Evolutionary conservation across 164 flowering plant species (phyloP), one percentile per base, ranked within the genome.

Genomic region (Stephania japonica): DNA sequence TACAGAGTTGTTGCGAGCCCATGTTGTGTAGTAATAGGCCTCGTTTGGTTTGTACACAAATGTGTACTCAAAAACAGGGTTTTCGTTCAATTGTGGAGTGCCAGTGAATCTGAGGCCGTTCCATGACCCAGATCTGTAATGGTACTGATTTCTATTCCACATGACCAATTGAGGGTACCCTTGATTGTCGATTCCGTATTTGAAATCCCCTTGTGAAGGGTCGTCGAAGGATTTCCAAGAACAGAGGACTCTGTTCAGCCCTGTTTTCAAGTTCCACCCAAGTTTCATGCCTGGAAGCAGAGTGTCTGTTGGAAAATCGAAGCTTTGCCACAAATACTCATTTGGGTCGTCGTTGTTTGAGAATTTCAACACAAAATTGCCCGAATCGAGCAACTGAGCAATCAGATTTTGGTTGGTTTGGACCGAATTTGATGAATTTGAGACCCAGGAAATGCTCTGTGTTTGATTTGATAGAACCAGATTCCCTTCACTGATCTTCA

Each of bases 71-170:
- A 50, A 66, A 23, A 70, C 59, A 1, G 25, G 16, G 27, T 70
- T 75, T 2, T 65, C 24, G 16, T 23, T 64, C 75, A 77, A 9
- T 12, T 26, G 23, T 1, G 80, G 80, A 1, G 41, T 6, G 1
- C 85, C 83, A 6, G 75, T 73, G 27, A 73, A 83, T 19, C 73
- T 2, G 6, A 70, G 16, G 10, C 92, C 92, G 65, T 84, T 85
- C 90, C 90, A 90, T 2, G 89, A 89, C 1, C 95, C 92, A 42
- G 83, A 81, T 42, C 90, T 76, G 56, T 77, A 85, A 10, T 13
- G 19, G 0, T 8, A 13, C 1, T 25, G 0, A 5, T 72, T 42
- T 8, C 66, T 43, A 14, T 73, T 59, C 69, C 65, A 25, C 11
- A 87, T 5, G 49, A 77, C 75, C 2, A 74, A 5, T 69, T 86